Evolutionary conservation across 495 filamentous ascomycete genomes (phyloP), one percentile per base, ranked within the genome.

Genomic region (Pseudomonodictys pantanalensis): DNA sequence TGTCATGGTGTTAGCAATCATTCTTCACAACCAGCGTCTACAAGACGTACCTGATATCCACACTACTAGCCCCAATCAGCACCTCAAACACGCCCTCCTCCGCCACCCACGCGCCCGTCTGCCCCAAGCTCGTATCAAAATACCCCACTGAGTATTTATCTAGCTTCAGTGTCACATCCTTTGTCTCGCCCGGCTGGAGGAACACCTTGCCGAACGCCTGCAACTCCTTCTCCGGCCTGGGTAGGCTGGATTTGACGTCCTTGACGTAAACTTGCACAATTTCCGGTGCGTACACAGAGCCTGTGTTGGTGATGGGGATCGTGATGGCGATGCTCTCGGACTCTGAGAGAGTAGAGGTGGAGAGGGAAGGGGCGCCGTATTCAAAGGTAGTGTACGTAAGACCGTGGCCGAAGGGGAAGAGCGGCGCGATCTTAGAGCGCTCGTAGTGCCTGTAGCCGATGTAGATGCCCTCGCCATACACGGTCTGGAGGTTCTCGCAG

Each of bases 401-500:
- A 20, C 90, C 90, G 69, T 92, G 84, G 42, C 90, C 90, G 66
- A 95, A 95, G 44, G 86, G 77, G 74, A 93, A 93, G 0, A 86
- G 78, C 0, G 88, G 84, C 1, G 75, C 72, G 29, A 87, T 75
- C 11, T 81, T 74, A n/a, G 79, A 70, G 43, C 84, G 82, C 69
- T 95, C 90, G 74, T 90, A 95, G 74, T 88, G 87, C 2, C 87
- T 77, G 70, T 95, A 95, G 2, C 90, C 89, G 52, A 95, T 85
- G 69, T 87, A 92, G 46, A 95, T 74, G 57, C 86, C 85, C 71
- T 92, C 89, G 43, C 87, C 86, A 66, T 92, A 92, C 5, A 90
- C 75, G 9, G 91, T 87, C 48, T 85, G 80, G 35, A 82, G 77
- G 64, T 89, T 86, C 71, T 93, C 90, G 50, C 87, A 87, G 5